Conservation (phyloP, 768 basidiomycete genomes). For the Leccinum variicolor region DNA sequence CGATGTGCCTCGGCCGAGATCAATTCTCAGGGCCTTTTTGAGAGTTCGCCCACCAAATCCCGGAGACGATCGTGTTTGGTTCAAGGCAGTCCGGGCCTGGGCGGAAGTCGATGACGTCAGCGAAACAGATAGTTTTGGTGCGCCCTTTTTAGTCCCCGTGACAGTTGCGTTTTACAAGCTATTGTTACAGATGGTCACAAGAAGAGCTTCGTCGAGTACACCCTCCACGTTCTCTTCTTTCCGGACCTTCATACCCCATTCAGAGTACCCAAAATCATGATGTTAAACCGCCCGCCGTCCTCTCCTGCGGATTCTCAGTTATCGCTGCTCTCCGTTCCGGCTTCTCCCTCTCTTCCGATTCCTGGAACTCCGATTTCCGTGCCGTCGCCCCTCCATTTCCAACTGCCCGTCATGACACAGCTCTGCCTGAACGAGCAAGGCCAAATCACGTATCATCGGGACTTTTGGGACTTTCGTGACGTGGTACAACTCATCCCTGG, state of each 20-base stretch:
- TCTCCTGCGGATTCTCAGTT: conserved; percentile 29
- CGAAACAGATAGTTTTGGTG: conserved; percentile 80
- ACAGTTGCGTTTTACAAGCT: background rate
- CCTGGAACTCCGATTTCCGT: conserved; percentile 56
- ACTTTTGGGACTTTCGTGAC: conserved; percentile 80
- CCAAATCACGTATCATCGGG: conserved; percentile 75
- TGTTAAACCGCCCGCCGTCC: conserved; percentile 30
- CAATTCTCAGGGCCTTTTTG: conserved; percentile 48
- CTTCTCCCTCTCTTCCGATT: conserved; percentile 49
- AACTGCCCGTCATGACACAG: conserved; percentile 67
- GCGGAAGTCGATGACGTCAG: conserved; percentile 71
- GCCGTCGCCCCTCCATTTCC: conserved; percentile 71
- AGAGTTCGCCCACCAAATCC: conserved; percentile 30
- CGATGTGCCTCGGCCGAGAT: no score
- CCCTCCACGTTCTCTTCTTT: conserved; percentile 70
- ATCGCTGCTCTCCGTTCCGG: conserved; percentile 25
- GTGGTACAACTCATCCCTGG: conserved; percentile 72
- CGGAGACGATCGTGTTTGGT: conserved; percentile 42
- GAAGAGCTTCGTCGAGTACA: conserved; percentile 75
- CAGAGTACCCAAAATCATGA: conserved; percentile 39
- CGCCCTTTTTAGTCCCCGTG: conserved; percentile 11
- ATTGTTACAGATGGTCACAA: conserved; percentile 61
- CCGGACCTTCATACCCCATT: conserved; percentile 62
- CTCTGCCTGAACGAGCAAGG: conserved; percentile 81
- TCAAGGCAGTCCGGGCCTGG: conserved; percentile 68